Evolutionary conservation across 2,329 filamentous ascomycete genomes (phyloP).

Genomic region (Penicillium sp.): DNA sequence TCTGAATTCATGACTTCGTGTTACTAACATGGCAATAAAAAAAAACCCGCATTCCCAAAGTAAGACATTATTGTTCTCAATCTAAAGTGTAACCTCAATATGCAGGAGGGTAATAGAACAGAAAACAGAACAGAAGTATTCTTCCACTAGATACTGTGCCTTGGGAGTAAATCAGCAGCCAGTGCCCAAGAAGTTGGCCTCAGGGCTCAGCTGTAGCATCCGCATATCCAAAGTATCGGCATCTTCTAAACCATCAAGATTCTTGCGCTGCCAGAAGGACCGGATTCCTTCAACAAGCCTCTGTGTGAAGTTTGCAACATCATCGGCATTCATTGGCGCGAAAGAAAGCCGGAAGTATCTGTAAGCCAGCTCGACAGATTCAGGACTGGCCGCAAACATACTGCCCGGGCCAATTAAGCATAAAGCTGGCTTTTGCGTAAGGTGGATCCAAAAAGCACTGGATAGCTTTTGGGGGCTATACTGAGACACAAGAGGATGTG

Average conservation of each 20-base stretch:
- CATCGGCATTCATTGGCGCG: conserved; percentile 74
- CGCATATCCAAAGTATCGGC: conserved; percentile 16
- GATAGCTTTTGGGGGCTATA: conserved; percentile 59
- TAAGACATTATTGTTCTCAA: not conserved
- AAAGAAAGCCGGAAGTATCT: conserved; percentile 79
- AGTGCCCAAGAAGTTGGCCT: conserved; percentile 11
- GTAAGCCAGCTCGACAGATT: conserved; percentile 64
- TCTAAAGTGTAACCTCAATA: not conserved
- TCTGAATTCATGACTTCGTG: not conserved
- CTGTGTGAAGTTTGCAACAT: conserved; percentile 62
- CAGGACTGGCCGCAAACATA: conserved; percentile 69
- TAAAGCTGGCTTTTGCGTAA: conserved; percentile 67
- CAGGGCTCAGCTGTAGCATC: not conserved
- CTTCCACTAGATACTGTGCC: not conserved
- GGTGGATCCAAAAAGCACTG: conserved; percentile 68
- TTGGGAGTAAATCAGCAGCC: conserved; percentile 1
- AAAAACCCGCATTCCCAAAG: not conserved
- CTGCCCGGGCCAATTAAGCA: conserved; percentile 70
- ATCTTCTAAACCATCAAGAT: conserved; percentile 35
- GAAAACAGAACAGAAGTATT: not conserved
- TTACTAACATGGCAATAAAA: not conserved
- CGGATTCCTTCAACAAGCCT: conserved; percentile 68
- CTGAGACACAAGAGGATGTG: conserved; percentile 66
- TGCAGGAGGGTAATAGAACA: not conserved
- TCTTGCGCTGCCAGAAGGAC: conserved; percentile 75